Percentiles rank a stretch among this genome's conserved stretches.
phyloP scores from a whole-genome alignment of 2,329 filamentous ascomycete species.

The Knufia fluminis region DNA sequence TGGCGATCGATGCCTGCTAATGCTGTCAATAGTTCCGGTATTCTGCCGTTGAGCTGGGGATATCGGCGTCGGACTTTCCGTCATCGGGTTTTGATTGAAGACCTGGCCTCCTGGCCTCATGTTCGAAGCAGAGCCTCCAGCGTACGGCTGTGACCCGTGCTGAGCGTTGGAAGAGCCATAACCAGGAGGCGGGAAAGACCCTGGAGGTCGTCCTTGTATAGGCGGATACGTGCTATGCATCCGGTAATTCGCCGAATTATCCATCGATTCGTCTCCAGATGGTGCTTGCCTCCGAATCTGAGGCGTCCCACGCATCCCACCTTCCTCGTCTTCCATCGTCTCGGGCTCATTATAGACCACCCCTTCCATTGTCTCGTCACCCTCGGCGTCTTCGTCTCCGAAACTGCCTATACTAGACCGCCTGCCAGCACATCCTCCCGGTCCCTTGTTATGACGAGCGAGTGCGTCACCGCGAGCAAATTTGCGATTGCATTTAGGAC shows the following conservation, averaged over 20 bases:
- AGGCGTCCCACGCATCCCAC: constrained; percentile 47
- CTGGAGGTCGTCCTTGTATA: constrained; percentile 46
- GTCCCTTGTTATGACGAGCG: constrained; percentile 88
- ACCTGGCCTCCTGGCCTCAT: constrained; percentile 27
- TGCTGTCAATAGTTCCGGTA: constrained; percentile 27
- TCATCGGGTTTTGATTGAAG: constrained; percentile 65
- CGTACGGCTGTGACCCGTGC: neutral
- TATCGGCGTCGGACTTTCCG: constrained; percentile 77
- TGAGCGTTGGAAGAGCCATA: constrained; percentile 35
- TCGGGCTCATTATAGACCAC: constrained; percentile 49
- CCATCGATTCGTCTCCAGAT: constrained; percentile 40
- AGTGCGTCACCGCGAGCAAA: constrained; percentile 94
- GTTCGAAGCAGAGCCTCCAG: neutral
- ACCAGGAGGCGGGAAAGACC: constrained; percentile 55
- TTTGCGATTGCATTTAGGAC: constrained; percentile 84
- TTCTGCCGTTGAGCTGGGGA: constrained; percentile 32
- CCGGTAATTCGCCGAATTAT: constrained; percentile 42
- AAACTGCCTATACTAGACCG: constrained; percentile 78
- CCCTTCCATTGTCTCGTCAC: constrained; percentile 54
- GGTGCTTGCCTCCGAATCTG: constrained; percentile 64
- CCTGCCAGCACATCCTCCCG: constrained; percentile 87
- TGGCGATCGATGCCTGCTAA: constrained; percentile 36
- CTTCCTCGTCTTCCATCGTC: constrained; percentile 40
- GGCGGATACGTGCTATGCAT: constrained; percentile 68
- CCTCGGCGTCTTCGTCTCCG: constrained; percentile 61